Evolutionary conservation across 2,329 filamentous ascomycete genomes (phyloP).

Genomic region (Geoglossum cookeanum): DNA sequence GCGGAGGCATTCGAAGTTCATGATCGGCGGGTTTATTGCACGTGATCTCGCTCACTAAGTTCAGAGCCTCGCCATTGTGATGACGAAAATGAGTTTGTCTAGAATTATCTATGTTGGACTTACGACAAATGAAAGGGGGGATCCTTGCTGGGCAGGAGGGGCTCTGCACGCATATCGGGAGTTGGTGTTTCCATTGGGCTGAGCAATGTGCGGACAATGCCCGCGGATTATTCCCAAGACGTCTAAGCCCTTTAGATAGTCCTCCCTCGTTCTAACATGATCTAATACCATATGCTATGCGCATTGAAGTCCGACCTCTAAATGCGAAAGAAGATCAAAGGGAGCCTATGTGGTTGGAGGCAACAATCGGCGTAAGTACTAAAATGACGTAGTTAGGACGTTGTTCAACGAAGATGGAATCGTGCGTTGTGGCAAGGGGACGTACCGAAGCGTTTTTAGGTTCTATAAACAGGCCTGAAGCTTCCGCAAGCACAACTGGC

Average conservation of each 20-base stretch:
- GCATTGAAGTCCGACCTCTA: background rate
- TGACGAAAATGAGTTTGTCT: too few relatives aligned
- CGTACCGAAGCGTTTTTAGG: conserved; percentile 62
- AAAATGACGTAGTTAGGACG: background rate
- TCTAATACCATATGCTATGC: background rate
- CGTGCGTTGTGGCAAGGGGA: conserved; percentile 10
- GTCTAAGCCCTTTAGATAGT: background rate
- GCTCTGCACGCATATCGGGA: too few relatives aligned
- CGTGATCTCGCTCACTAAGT: background rate
- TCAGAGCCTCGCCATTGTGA: background rate
- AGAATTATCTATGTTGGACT: too few relatives aligned
- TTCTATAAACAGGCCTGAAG: conserved; percentile 72
- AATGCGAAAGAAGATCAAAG: background rate
- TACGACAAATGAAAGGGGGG: too few relatives aligned
- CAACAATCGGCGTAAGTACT: background rate
- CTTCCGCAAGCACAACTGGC: conserved; percentile 56
- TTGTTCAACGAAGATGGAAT: background rate
- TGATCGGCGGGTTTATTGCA: background rate
- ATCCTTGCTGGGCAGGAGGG: too few relatives aligned
- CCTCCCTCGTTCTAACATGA: too few relatives aligned
- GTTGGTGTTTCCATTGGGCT: too few relatives aligned
- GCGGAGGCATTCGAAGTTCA: background rate
- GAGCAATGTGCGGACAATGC: too few relatives aligned
- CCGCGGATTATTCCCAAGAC: background rate
- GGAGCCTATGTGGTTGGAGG: background rate